Conservation (phyloP, 176 grass and related monocot genomes). For the Rhynchospora breviuscula region DNA sequence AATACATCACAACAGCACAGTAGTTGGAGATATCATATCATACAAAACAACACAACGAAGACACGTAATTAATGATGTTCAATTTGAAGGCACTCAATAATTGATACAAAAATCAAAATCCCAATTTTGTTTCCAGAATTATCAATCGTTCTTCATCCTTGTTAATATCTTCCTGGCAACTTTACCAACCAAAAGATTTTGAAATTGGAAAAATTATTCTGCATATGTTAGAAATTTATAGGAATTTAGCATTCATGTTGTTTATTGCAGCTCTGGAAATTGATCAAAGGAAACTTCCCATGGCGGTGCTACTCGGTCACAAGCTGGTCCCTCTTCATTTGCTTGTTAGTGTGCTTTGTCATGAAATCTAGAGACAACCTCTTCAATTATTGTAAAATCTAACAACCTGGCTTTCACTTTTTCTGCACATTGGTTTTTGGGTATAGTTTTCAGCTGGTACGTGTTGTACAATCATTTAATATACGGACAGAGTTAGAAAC, state of each 20-base stretch:
- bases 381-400: constrained; percentile 14
- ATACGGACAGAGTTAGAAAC: background rate
- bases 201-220: no score
- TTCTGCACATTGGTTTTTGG: background rate
- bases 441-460: background rate
- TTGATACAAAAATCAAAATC: background rate
- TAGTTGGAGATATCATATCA: background rate
- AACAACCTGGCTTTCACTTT: background rate
- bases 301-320: background rate
- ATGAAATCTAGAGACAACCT: background rate
- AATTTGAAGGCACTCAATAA: background rate
- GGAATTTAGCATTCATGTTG: background rate
- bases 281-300: background rate
- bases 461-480: background rate
- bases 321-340: background rate
- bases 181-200: background rate
- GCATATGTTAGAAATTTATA: background rate
- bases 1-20: background rate
- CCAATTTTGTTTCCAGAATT: background rate
- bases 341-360: background rate
- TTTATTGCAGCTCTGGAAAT: background rate
- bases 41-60: background rate
- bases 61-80: background rate
- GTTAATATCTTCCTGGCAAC: background rate
- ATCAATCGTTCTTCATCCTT: background rate